Evolutionary conservation across 2,329 filamentous ascomycete species (phyloP).

Genomic region (Zasmidium cellare): DNA sequence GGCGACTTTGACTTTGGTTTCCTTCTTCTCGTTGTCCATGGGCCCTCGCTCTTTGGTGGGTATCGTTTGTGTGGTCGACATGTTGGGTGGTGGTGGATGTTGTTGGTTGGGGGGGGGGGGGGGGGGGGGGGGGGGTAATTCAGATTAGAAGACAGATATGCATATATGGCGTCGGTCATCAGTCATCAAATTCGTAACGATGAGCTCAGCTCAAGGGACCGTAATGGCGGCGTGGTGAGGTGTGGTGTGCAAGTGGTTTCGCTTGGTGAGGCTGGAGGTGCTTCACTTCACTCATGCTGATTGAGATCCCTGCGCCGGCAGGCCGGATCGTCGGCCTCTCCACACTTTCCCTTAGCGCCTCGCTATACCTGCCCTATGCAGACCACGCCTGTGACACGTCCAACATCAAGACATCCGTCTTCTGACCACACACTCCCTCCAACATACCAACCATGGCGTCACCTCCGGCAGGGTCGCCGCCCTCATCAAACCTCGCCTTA

Average conservation of each 20-base stretch:
- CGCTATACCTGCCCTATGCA: no score
- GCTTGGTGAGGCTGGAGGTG: not conserved
- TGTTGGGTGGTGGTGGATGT: not conserved
- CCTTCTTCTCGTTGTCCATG: not conserved
- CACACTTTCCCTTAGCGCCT: not conserved
- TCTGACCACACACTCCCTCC: not conserved
- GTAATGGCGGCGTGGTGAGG: not conserved
- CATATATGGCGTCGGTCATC: not conserved
- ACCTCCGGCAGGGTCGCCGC: conserved; percentile 27
- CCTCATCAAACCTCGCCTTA: conserved; percentile 24
- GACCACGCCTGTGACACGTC: no score
- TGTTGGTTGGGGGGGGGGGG: not conserved
- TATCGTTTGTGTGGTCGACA: not conserved
- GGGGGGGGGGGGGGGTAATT: not conserved
- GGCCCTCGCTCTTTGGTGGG: not conserved
- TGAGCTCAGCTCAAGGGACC: not conserved
- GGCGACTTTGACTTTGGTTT: not conserved
- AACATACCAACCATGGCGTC: conserved; percentile 23
- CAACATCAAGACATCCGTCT: no score
- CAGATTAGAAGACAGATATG: not conserved
- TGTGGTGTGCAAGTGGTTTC: not conserved
- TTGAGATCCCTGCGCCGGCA: not conserved
- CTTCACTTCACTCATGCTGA: not conserved
- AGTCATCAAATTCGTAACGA: not conserved
- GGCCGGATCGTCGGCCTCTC: not conserved